Evolutionary conservation across 345 rosid genomes (phyloP), one percentile per base, ranked within the genome.

Genomic region (Salix arbutifolia): DNA sequence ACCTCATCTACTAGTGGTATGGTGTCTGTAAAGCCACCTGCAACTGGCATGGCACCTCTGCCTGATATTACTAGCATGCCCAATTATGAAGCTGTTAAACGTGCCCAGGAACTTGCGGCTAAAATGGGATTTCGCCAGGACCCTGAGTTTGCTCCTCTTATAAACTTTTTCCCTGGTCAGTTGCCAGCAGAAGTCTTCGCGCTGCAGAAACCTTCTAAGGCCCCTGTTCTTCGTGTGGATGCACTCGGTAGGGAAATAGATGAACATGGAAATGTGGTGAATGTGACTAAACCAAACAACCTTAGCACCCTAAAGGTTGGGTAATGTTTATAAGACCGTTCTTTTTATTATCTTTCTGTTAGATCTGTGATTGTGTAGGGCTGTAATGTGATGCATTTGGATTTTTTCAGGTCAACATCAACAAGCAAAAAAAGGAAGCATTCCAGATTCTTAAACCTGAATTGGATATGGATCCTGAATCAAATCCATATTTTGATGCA

Each of bases 391-490:
- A 72, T 73, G 19, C 16, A 16, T 71, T 18, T 65, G 37, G 52
- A 64, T 42, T 76, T 71, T 58, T 85, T 12, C 93, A 95, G 99
- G 99, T 96, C 80, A 93, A 96, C 82, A 96, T 96, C 79, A 93
- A 96, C 86, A 93, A 93, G 81, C 97, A 93, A 83, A 96, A 96
- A 83, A 93, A 96, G 79, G 98, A 96, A 30, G 93, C 98, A 30
- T 96, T 93, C 78, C 98, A 93, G 81, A 93, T 96, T 88, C 92
- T 93, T 79, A 93, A 96, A 86, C 98, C 99, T 79, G 96, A 90
- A 73, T 79, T 92, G 44, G 97, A 96, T 69, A 85, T 90, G 76
- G 94, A 96, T 83, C 97, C 88, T 35, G 96, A 86, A 70, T 84
- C 90, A 71, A 91, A 96, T 82, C 98, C 94, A 56, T 86, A 88